Evolutionary conservation across 2,329 filamentous ascomycete species (phyloP).

Genomic region (Neophaeococcomyces aloes): DNA sequence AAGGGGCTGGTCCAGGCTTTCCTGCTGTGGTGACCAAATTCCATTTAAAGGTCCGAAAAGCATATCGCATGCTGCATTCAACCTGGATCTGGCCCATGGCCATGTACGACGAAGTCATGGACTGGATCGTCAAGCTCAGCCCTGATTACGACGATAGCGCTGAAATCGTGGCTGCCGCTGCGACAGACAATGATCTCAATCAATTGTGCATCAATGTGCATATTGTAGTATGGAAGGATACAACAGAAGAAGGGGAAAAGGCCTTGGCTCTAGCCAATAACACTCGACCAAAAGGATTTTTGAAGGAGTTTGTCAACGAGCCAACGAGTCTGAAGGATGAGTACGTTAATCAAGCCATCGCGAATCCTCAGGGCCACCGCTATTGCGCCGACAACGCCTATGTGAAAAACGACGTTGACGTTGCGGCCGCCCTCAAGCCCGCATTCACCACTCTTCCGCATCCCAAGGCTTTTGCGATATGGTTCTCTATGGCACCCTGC

Average conservation of each 20-base stretch:
- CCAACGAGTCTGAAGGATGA: conserved; percentile 33
- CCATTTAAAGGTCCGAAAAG: too few species aligned
- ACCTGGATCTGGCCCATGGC: too few species aligned
- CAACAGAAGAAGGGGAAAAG: conserved; percentile 12
- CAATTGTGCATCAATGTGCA: conserved; percentile 9
- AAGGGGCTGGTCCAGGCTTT: too few species aligned
- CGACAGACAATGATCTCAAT: conserved; percentile 8
- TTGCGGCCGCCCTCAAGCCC: conserved; percentile 34
- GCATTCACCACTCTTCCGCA: conserved; percentile 41
- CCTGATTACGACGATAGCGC: conserved; percentile 1
- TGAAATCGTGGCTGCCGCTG: conserved; percentile 12
- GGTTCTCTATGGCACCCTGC: conserved; percentile 43
- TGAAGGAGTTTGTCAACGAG: conserved; percentile 31
- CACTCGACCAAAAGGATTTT: conserved; percentile 29
- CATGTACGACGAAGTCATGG: too few species aligned
- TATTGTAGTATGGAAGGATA: conserved; percentile 12
- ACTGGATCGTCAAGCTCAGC: too few species aligned
- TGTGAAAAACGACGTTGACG: conserved; percentile 38
- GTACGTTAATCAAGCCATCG: conserved; percentile 35
- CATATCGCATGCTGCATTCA: too few species aligned
- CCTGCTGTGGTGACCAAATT: too few species aligned
- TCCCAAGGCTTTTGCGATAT: conserved; percentile 38
- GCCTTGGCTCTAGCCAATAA: conserved; percentile 32
- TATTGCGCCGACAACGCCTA: conserved; percentile 45
- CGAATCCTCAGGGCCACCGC: conserved; percentile 41